Evolutionary conservation across 2,329 filamentous ascomycete genomes (phyloP).

Genomic region (Blumeria graminis): DNA sequence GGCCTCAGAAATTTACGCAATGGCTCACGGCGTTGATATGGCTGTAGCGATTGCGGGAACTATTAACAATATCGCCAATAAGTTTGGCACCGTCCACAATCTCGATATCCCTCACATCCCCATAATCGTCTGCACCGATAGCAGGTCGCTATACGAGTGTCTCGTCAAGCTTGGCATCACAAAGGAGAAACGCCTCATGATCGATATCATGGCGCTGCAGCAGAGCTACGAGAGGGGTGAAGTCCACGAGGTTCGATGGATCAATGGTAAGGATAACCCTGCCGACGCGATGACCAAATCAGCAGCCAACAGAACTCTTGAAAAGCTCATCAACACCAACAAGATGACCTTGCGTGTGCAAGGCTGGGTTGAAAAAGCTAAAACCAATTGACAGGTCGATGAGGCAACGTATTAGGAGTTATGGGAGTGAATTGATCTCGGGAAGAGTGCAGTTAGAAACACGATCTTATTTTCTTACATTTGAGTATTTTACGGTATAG

Average conservation of each 20-base stretch:
- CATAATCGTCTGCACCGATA: neutral
- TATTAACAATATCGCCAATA: neutral
- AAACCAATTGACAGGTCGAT: neutral
- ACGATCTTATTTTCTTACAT: too few species aligned
- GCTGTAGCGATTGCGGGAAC: neutral
- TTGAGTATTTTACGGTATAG: neutral
- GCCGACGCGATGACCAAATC: neutral
- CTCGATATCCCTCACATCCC: neutral
- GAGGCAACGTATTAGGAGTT: neutral
- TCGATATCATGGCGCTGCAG: neutral
- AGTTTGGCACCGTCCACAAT: neutral
- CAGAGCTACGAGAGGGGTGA: neutral
- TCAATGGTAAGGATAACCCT: neutral
- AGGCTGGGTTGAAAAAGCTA: neutral
- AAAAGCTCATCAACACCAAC: neutral
- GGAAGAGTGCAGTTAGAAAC: too few species aligned
- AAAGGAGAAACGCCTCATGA: neutral
- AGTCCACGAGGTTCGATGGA: neutral
- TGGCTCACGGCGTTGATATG: neutral
- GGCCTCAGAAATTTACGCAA: neutral
- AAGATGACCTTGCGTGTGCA: neutral
- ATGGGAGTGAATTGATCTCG: too few species aligned
- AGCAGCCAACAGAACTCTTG: neutral
- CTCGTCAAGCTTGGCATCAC: neutral
- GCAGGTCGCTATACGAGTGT: neutral